Conservation (phyloP, 306 rosid species). For the Pyrus pyrifolia region DNA sequence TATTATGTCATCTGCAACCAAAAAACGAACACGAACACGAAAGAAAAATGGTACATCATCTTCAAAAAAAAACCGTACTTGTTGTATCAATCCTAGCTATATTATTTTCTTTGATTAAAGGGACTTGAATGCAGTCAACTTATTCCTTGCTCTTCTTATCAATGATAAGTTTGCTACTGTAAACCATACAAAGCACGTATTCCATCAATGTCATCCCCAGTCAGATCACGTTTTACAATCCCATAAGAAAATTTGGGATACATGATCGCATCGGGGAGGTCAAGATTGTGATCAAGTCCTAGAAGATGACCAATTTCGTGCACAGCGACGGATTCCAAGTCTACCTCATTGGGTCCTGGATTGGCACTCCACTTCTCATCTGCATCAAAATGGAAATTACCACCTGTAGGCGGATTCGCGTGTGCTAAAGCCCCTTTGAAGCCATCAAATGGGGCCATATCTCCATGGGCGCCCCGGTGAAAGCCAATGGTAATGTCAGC, state of each 20-base stretch:
- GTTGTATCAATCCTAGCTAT: background rate
- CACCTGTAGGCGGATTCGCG: slow-evolving; percentile 11
- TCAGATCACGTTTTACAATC: background rate
- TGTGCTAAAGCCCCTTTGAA: slow-evolving; percentile 3
- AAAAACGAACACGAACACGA: too few relatives aligned
- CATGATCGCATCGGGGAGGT: slow-evolving; percentile 6
- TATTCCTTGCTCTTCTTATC: background rate
- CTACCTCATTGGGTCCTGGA: background rate
- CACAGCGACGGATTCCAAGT: slow-evolving; percentile 2
- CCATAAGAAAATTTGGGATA: background rate
- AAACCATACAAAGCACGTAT: slow-evolving; percentile 15
- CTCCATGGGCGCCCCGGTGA: slow-evolving; percentile 17
- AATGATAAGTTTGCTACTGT: background rate
- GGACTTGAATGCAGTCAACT: background rate
- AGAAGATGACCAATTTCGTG: slow-evolving; percentile 18
- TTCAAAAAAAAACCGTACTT: too few relatives aligned
- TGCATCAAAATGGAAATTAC: slow-evolving; percentile 19
- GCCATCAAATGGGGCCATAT: slow-evolving; percentile 1
- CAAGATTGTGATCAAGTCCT: slow-evolving; percentile 7
- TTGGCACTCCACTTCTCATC: slow-evolving; percentile 11
- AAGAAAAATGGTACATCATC: background rate
- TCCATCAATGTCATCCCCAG: slow-evolving; percentile 11
- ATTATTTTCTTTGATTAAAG: background rate
- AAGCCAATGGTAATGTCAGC: slow-evolving; percentile 24
- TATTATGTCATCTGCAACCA: background rate